A percentile compares a stretch with the other conserved stretches of the same genome.
These are phyloP conservation scores for Neopestalotiopsis sp. DNA, from an alignment of 2,329 filamentous ascomycete genomes.

Conservation along the genomic window DNA sequence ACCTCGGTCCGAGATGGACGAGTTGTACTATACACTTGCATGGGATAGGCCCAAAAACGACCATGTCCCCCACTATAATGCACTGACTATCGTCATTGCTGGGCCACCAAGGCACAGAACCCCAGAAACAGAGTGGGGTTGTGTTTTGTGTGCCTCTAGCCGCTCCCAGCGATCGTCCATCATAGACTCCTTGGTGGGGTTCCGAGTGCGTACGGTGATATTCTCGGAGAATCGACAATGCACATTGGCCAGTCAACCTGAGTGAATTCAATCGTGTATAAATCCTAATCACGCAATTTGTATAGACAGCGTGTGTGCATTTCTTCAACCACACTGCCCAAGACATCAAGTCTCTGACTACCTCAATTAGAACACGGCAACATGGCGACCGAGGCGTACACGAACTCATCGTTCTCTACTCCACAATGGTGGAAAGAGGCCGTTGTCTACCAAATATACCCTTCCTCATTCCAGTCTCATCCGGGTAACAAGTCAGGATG, in stretches of 20 bases:
- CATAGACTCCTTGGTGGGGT: slow-evolving; percentile 7
- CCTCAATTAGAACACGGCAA: not conserved
- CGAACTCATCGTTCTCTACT: slow-evolving; percentile 18
- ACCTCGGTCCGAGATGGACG: slow-evolving; percentile 2
- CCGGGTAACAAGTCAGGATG: slow-evolving; percentile 59
- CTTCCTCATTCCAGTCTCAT: slow-evolving; percentile 61
- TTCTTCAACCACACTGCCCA: not conserved
- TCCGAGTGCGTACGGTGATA: slow-evolving; percentile 5
- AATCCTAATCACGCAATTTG: not conserved
- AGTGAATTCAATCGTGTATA: not conserved
- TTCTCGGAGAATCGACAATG: slow-evolving; percentile 15
- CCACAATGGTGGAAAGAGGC: slow-evolving; percentile 61
- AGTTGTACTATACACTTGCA: not conserved
- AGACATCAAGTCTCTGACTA: not conserved
- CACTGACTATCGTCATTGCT: not conserved
- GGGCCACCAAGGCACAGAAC: not conserved
- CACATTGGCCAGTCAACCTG: not conserved
- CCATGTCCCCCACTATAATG: not conserved
- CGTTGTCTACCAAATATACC: slow-evolving; percentile 65
- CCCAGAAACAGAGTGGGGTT: not conserved
- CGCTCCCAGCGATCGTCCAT: not conserved
- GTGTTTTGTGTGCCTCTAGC: not conserved
- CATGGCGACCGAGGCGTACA: slow-evolving; percentile 19
- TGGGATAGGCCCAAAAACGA: not conserved
- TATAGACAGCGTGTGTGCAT: not conserved